A percentile compares a stretch with the other conserved stretches of the same genome.
Evolutionary conservation across 768 basidiomycete species (phyloP).

Genomic region (Tylopilus sp.): DNA sequence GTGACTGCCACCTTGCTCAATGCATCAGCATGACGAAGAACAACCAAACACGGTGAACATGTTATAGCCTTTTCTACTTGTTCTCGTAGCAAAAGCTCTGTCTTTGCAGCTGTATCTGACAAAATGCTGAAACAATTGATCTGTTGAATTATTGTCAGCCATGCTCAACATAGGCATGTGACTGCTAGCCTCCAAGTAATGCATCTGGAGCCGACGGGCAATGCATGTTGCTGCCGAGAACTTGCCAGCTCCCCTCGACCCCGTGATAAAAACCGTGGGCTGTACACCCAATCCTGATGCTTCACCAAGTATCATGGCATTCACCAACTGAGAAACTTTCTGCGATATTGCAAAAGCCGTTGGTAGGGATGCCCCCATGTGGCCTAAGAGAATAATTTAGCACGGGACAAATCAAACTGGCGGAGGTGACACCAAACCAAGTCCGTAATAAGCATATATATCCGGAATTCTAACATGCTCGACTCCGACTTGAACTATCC

Average conservation of each 20-base stretch:
- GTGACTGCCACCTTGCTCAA: slow-evolving; percentile 59
- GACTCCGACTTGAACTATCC: slow-evolving; percentile 75
- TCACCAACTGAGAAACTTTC: slow-evolving; percentile 54
- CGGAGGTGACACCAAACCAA: slow-evolving; percentile 40
- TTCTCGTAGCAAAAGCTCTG: slow-evolving; percentile 67
- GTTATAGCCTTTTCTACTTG: slow-evolving; percentile 72
- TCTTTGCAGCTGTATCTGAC: slow-evolving; percentile 73
- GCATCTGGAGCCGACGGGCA: slow-evolving; percentile 65
- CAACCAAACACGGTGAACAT: slow-evolving; percentile 82
- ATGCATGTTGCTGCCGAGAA: slow-evolving; percentile 56
- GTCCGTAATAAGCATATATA: slow-evolving; percentile 43
- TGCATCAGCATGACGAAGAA: slow-evolving; percentile 80
- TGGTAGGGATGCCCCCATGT: background rate
- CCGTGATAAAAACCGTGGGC: slow-evolving; percentile 73
- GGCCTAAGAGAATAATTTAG: slow-evolving; percentile 23
- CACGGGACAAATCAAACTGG: background rate
- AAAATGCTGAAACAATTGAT: slow-evolving; percentile 83
- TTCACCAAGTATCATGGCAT: slow-evolving; percentile 54
- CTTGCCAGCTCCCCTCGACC: slow-evolving; percentile 81
- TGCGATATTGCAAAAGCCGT: slow-evolving; percentile 33
- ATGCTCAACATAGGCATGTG: background rate
- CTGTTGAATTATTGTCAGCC: slow-evolving; percentile 38
- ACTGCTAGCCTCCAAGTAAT: slow-evolving; percentile 64
- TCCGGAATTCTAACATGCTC: slow-evolving; percentile 65
- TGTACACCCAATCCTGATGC: slow-evolving; percentile 61